phyloP scores from a whole-genome alignment of 148 eudicot species.

The Nepenthes mirabilis region DNA sequence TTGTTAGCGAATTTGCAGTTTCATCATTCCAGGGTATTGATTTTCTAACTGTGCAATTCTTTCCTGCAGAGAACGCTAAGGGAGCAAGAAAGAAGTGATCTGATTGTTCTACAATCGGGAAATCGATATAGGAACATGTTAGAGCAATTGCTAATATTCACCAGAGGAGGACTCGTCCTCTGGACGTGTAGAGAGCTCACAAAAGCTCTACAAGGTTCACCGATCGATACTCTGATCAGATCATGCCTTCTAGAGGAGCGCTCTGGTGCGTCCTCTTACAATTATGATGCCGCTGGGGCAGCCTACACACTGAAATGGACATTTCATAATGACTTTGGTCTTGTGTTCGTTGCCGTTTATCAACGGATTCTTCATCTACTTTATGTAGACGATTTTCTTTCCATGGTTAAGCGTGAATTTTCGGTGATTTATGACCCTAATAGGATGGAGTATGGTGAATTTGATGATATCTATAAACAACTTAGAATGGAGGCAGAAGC shows the following conservation, averaged over 20 bases:
- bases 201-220: constrained; percentile 84
- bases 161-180: constrained; percentile 95
- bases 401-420: constrained; percentile 83
- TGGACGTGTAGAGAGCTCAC: constrained; percentile 94
- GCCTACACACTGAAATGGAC: constrained; percentile 92
- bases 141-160: constrained; percentile 86
- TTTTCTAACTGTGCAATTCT: no score
- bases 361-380: constrained; percentile 73
- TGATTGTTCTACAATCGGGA: no score
- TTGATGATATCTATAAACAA: constrained; percentile 71
- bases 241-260: constrained; percentile 95
- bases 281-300: constrained; percentile 74
- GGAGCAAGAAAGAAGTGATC: no score
- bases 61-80: no score
- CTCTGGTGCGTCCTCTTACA: constrained; percentile 73
- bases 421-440: constrained; percentile 75
- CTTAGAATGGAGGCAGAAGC: constrained; percentile 91
- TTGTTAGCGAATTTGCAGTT: no score
- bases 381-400: constrained; percentile 86
- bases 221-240: constrained; percentile 80
- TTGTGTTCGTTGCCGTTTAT: constrained; percentile 95
- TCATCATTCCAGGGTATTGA: no score
- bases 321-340: constrained; percentile 87
- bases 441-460: constrained; percentile 52
- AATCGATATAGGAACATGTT: constrained; percentile 31